Percentiles rank a stretch among this genome's conserved stretches.
Conservation (phyloP, 2,329 filamentous ascomycete genomes). For the Erysiphe pulchra region DNA sequence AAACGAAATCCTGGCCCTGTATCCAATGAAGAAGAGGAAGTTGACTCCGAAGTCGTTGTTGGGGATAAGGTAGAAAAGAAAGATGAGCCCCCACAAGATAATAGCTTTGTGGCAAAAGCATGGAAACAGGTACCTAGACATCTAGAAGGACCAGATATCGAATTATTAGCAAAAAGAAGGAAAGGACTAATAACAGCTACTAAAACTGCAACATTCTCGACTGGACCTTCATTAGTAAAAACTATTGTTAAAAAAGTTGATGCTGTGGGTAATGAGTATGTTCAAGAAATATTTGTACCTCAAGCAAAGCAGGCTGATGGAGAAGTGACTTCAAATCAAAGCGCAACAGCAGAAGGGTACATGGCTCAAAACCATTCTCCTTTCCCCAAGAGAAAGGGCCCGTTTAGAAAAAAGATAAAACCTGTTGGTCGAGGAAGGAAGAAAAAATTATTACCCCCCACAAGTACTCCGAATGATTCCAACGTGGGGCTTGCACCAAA, state of each 20-base stretch:
- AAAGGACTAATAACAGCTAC: constrained; percentile 33
- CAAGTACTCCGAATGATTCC: constrained; percentile 6
- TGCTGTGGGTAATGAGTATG: constrained; percentile 53
- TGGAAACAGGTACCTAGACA: constrained; percentile 38
- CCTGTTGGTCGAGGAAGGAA: constrained; percentile 56
- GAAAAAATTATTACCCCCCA: constrained; percentile 27
- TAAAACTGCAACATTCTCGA: constrained; percentile 20
- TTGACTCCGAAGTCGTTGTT: constrained; percentile 20
- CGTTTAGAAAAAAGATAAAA: constrained; percentile 43
- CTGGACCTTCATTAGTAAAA: constrained; percentile 37
- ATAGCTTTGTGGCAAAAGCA: constrained; percentile 28
- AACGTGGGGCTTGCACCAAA: constrained; percentile 2
- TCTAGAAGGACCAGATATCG: constrained; percentile 24
- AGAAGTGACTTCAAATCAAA: constrained; percentile 44
- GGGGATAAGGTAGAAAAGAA: constrained; percentile 31
- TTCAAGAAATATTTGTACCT: constrained; percentile 59
- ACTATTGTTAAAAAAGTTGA: constrained; percentile 60
- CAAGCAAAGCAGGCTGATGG: constrained; percentile 61
- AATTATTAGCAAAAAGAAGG: constrained; percentile 33
- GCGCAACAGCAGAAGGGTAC: constrained; percentile 17
- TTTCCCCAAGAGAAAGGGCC: constrained; percentile 29
- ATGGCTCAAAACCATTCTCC: constrained; percentile 16
- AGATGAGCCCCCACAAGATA: constrained; percentile 22
- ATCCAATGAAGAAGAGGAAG: constrained; percentile 28
- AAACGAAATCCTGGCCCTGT: constrained; percentile 35